Evolutionary conservation across 345 rosid species (phyloP).

Genomic region (Brassica carinata): DNA sequence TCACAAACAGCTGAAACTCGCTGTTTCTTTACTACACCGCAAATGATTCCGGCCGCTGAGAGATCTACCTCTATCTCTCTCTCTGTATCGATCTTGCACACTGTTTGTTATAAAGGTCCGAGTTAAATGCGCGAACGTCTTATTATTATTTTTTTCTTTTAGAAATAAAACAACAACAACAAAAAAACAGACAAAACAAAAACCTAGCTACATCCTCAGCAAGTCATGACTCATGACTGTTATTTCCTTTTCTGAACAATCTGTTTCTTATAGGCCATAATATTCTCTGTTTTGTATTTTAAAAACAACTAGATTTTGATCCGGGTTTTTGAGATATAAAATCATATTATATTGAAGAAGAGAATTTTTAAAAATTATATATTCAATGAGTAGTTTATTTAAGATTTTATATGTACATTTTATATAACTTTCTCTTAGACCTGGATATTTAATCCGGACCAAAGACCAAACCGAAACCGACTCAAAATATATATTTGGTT

Average conservation of each 20-base stretch:
- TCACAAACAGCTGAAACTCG: slow-evolving; percentile 4
- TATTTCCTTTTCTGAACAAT: slow-evolving; percentile 16
- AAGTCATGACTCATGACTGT: slow-evolving; percentile 7
- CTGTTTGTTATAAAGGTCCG: slow-evolving; percentile 7
- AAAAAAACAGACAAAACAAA: slow-evolving; percentile 15
- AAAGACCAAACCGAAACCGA: too few relatives aligned
- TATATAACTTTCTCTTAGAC: too few relatives aligned
- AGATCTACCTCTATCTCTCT: slow-evolving; percentile 3
- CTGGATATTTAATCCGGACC: too few relatives aligned
- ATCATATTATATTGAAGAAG: too few relatives aligned
- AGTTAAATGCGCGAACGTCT: slow-evolving; percentile 32
- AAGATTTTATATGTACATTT: too few relatives aligned
- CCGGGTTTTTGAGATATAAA: too few relatives aligned
- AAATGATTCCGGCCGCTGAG: slow-evolving; percentile 17
- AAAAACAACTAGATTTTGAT: neutral
- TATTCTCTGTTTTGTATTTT: slow-evolving; percentile 1
- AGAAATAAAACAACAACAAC: neutral
- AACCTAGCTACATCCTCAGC: neutral
- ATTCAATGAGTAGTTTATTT: too few relatives aligned
- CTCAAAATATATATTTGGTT: too few relatives aligned
- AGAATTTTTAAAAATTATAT: too few relatives aligned
- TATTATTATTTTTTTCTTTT: neutral
- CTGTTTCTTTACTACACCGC: slow-evolving; percentile 5
- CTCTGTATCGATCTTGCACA: neutral
- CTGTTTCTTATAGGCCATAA: neutral